Conservation (phyloP, 1,284 basidiomycete genomes). For the Puccinia triticina region DNA sequence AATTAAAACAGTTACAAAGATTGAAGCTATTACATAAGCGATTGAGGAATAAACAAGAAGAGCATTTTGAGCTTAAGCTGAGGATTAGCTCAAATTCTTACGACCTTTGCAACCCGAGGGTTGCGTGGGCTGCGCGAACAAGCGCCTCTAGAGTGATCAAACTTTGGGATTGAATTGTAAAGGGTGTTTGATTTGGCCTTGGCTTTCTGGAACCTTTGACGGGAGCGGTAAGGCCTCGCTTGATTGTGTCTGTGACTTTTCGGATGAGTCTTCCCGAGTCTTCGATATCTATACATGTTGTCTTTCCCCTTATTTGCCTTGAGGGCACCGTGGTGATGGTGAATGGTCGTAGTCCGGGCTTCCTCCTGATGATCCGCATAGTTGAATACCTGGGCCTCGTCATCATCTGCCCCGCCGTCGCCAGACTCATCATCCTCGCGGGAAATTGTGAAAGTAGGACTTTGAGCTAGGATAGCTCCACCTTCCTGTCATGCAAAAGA, state of each 20-base stretch:
- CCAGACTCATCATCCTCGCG: conserved; percentile 12
- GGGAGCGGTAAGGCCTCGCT: background rate
- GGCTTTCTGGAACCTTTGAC: background rate
- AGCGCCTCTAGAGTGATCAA: conserved; percentile 18
- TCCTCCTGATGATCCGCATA: background rate
- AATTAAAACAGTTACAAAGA: background rate
- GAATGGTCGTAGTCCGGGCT: background rate
- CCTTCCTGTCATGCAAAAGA: conserved; percentile 15
- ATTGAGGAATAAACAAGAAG: background rate
- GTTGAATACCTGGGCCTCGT: background rate
- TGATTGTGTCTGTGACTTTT: background rate
- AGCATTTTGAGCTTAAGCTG: background rate
- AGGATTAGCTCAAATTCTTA: background rate
- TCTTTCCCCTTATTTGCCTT: conserved; percentile 22
- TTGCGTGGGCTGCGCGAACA: conserved; percentile 35
- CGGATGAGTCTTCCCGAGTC: background rate
- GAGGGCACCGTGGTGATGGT: background rate
- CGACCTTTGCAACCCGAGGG: conserved; percentile 11
- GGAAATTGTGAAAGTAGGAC: conserved; percentile 35
- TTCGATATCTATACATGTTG: background rate
- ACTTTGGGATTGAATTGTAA: conserved; percentile 13
- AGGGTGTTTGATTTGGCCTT: conserved; percentile 19
- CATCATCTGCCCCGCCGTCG: background rate
- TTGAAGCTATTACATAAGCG: background rate
- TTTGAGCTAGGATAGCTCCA: conserved; percentile 38